Evolutionary conservation across 2,329 filamentous ascomycete genomes (phyloP).

Genomic region (Huntiella decipiens): DNA sequence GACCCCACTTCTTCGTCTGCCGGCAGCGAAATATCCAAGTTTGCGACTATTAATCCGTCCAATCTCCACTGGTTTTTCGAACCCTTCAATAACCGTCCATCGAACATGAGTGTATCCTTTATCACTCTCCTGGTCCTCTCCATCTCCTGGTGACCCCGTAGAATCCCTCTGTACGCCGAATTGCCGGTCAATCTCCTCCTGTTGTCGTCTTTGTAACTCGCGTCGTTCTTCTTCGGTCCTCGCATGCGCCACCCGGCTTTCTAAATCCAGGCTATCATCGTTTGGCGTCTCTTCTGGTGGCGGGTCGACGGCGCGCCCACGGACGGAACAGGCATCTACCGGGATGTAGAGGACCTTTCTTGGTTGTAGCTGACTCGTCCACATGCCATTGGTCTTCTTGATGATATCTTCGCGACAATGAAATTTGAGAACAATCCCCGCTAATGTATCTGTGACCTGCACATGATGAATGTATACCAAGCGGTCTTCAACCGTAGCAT

Average conservation of each 20-base stretch:
- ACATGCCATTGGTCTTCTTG: slow-evolving; percentile 76
- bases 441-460: slow-evolving; percentile 65
- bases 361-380: slow-evolving; percentile 83
- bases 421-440: slow-evolving; percentile 78
- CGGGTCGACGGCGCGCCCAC: slow-evolving; percentile 48
- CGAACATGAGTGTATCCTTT: slow-evolving; percentile 69
- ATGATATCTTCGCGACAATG: slow-evolving; percentile 70
- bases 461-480: slow-evolving; percentile 85
- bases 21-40: slow-evolving; percentile 77
- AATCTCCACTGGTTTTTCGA: slow-evolving; percentile 57
- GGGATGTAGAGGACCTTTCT: slow-evolving; percentile 68
- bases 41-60: slow-evolving; percentile 62
- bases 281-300: slow-evolving; percentile 17
- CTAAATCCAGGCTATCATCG: not conserved
- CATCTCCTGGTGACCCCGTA: too few species aligned
- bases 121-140: slow-evolving; percentile 20
- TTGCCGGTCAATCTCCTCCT: slow-evolving; percentile 8
- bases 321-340: slow-evolving; percentile 73
- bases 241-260: not conserved
- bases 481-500: slow-evolving; percentile 45
- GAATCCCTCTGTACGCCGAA: not conserved
- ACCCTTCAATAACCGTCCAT: slow-evolving; percentile 66
- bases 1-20: slow-evolving; percentile 62
- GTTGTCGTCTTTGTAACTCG: slow-evolving; percentile 4
- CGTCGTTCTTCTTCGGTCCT: slow-evolving; percentile 4